Evolutionary conservation across 768 basidiomycete genomes (phyloP).

Genomic region (Mycena albidolilacea): DNA sequence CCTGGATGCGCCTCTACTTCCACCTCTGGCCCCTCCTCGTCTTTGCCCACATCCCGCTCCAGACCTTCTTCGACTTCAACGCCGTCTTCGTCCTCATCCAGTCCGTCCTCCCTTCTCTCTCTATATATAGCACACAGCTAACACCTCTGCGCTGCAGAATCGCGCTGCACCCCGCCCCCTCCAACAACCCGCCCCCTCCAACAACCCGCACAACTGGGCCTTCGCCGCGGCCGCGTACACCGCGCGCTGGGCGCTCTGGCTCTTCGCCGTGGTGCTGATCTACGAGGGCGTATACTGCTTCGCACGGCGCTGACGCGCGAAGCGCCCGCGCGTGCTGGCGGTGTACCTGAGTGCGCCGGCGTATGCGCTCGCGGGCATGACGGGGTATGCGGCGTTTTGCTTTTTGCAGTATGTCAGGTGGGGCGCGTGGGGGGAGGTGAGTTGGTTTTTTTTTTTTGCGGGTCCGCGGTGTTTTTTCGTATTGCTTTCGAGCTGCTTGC

Average conservation of each 20-base stretch:
- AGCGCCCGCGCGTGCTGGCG: conserved; percentile 70
- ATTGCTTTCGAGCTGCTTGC: no score
- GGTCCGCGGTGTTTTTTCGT: no score
- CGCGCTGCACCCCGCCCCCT: conserved; percentile 80
- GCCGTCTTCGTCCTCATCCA: conserved; percentile 86
- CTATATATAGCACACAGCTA: not conserved
- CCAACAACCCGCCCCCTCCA: no score
- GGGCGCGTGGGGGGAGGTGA: not conserved
- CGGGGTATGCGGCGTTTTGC: not conserved
- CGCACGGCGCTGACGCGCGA: no score
- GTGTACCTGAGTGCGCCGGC: conserved; percentile 88
- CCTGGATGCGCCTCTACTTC: conserved; percentile 71
- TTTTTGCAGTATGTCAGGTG: not conserved
- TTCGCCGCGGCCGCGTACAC: conserved; percentile 88
- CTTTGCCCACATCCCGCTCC: conserved; percentile 80
- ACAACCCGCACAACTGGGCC: conserved; percentile 67
- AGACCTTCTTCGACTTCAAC: conserved; percentile 93
- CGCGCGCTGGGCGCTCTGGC: conserved; percentile 84
- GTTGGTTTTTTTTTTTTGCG: not conserved
- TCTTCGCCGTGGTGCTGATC: conserved; percentile 78
- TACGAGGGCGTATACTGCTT: conserved; percentile 88
- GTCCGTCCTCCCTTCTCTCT: conserved; percentile 63
- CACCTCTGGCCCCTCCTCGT: conserved; percentile 79
- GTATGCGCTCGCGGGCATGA: conserved; percentile 74
- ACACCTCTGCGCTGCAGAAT: conserved; percentile 68